Percentiles rank a stretch among this genome's conserved stretches.
Conservation (phyloP, 2,329 filamentous ascomycete genomes). For the Lachnellula arida region DNA sequence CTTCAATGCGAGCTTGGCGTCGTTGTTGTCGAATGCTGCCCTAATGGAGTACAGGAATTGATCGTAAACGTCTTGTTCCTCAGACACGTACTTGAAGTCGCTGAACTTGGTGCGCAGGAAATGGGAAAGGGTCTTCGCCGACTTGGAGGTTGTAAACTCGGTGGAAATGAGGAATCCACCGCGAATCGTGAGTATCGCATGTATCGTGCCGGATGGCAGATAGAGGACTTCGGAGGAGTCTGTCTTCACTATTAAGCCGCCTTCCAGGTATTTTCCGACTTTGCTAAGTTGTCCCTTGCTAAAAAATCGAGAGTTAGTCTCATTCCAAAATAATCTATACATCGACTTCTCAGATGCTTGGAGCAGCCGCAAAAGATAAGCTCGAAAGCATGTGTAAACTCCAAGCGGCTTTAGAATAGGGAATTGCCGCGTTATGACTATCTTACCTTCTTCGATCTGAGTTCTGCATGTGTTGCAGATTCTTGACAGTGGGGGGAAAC, state of each 20-base stretch:
- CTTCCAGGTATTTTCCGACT: slow-evolving; percentile 11
- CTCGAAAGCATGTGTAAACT: no score
- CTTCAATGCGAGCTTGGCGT: neutral
- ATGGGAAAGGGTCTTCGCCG: neutral
- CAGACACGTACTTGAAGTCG: neutral
- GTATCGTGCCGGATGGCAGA: slow-evolving; percentile 12
- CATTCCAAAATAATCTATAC: no score
- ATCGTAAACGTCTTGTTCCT: neutral
- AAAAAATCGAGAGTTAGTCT: neutral
- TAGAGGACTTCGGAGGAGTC: slow-evolving; percentile 12
- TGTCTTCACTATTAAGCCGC: slow-evolving; percentile 9
- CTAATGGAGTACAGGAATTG: neutral
- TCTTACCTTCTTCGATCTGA: slow-evolving; percentile 2
- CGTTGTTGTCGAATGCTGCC: neutral
- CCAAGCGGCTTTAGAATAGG: no score
- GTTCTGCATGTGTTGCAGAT: slow-evolving; percentile 7
- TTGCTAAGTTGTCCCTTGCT: slow-evolving; percentile 1
- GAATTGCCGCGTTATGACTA: no score
- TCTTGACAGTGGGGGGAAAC: slow-evolving; percentile 13
- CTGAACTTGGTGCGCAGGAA: neutral
- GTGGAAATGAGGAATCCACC: slow-evolving; percentile 13
- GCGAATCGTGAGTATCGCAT: slow-evolving; percentile 10
- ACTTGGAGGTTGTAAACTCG: slow-evolving; percentile 13
- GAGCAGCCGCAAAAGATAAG: no score
- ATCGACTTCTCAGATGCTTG: no score